phyloP scores from a whole-genome alignment of 768 basidiomycete genomes.

The Naematelia encephala region DNA sequence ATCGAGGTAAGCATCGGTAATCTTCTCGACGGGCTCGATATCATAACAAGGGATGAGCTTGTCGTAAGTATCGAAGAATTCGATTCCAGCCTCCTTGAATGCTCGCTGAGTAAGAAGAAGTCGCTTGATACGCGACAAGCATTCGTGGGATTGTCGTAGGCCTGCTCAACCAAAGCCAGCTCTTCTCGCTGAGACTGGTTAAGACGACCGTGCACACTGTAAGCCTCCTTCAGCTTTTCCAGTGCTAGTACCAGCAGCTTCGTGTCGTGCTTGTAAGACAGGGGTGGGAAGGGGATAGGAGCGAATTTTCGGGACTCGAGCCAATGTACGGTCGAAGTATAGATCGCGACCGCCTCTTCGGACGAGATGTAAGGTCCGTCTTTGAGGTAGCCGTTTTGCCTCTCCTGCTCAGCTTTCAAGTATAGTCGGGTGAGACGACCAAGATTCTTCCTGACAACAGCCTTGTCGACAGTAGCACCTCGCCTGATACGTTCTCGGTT shows the following conservation, averaged over 20 bases:
- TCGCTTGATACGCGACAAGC: constrained; percentile 97
- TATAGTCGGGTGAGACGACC: constrained; percentile 96
- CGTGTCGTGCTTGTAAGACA: constrained; percentile 99
- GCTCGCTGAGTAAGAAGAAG: constrained; percentile 92
- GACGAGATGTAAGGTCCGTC: constrained; percentile 99
- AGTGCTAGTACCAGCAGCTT: constrained; percentile 93
- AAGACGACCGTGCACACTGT: constrained; percentile 93
- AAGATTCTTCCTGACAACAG: constrained; percentile 97
- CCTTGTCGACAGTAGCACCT: constrained; percentile 63
- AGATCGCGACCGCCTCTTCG: constrained; percentile 97
- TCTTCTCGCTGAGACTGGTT: constrained; percentile 99
- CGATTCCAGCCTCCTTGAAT: constrained; percentile 95
- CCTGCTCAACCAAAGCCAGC: constrained; percentile 95
- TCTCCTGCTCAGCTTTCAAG: constrained; percentile 97
- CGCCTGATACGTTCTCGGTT: constrained; percentile 77
- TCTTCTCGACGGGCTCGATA: constrained; percentile 99
- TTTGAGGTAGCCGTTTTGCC: constrained; percentile 97
- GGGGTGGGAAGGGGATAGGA: constrained; percentile 97
- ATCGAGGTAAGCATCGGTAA: constrained; percentile 98
- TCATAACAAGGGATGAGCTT: constrained; percentile 94
- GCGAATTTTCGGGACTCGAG: constrained; percentile 93
- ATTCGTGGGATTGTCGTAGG: constrained; percentile 99
- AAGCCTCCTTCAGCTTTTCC: constrained; percentile 98
- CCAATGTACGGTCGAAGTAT: constrained; percentile 98
- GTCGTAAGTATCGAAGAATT: constrained; percentile 94